Percentiles rank a stretch among this genome's conserved stretches.
phyloP scores from a whole-genome alignment of 495 filamentous ascomycete genomes.

The Parmelia sp. region DNA sequence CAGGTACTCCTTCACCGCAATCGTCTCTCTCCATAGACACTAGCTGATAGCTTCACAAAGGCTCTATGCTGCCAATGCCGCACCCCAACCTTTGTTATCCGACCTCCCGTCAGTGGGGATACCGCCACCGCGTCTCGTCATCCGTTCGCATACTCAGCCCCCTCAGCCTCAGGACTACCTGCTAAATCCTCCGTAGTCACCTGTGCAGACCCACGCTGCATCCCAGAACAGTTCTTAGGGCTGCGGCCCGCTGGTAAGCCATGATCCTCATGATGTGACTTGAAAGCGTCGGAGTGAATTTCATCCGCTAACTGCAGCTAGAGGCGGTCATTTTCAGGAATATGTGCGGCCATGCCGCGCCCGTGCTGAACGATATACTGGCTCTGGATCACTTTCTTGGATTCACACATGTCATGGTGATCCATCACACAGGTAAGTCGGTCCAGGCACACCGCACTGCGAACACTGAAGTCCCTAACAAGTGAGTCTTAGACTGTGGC shows the following conservation, averaged over 20 bases:
- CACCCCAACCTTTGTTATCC: neutral
- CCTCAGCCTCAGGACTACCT: neutral
- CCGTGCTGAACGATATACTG: conserved; percentile 14
- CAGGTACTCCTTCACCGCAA: neutral
- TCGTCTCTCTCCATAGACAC: neutral
- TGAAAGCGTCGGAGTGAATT: neutral
- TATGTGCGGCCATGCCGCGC: conserved; percentile 16
- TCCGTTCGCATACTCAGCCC: neutral
- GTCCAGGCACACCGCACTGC: neutral
- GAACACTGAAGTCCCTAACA: neutral
- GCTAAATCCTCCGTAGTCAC: conserved; percentile 3
- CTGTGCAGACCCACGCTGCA: conserved; percentile 6
- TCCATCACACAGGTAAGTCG: conserved; percentile 23
- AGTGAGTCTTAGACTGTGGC: conserved; percentile 19
- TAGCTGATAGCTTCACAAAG: neutral
- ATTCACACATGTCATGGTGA: conserved; percentile 17
- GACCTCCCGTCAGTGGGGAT: neutral
- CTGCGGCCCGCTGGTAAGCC: conserved; percentile 1
- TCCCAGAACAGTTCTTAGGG: conserved; percentile 7
- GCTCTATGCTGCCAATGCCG: neutral
- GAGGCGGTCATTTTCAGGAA: conserved; percentile 19
- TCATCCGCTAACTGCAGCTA: neutral
- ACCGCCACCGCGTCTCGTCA: neutral
- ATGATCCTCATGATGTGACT: neutral
- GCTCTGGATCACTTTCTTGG: conserved; percentile 18